phyloP scores from a whole-genome alignment of 2,329 filamentous ascomycete species.

The Diaporthe sp. region DNA sequence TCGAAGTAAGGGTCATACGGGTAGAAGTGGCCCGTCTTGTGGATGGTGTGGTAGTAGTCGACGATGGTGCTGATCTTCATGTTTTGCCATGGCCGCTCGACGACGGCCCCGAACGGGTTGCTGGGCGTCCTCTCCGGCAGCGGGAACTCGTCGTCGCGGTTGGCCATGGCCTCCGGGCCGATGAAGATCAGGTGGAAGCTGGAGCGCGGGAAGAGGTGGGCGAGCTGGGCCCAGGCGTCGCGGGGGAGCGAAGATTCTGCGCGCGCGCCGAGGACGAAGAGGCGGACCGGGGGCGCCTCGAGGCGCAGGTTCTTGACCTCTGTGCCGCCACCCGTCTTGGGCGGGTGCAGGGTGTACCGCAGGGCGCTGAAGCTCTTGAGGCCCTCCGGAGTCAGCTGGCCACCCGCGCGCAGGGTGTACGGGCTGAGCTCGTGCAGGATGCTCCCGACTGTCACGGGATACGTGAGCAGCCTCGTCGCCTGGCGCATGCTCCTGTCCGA shows the following conservation, averaged over 20 bases:
- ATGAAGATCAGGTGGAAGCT: constrained; percentile 94
- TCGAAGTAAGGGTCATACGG: constrained; percentile 99
- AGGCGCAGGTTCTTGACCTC: constrained; percentile 85
- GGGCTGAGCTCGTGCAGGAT: constrained; percentile 95
- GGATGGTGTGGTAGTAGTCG: constrained; percentile 97
- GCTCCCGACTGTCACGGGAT: constrained; percentile 92
- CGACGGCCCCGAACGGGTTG: constrained; percentile 94
- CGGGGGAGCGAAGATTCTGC: constrained; percentile 97
- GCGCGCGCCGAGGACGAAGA: constrained; percentile 94
- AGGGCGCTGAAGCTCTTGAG: constrained; percentile 94
- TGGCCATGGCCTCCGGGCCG: constrained; percentile 95
- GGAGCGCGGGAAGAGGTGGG: constrained; percentile 95
- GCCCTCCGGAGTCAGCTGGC: constrained; percentile 87
- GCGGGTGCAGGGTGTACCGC: constrained; percentile 93
- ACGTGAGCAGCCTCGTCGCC: constrained; percentile 92
- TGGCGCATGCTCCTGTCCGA: constrained; percentile 92
- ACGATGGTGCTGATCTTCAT: constrained; percentile 99
- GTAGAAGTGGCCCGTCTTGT: constrained; percentile 89
- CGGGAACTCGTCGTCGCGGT: constrained; percentile 93
- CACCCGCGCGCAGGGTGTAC: constrained; percentile 82
- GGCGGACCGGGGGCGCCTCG: constrained; percentile 87
- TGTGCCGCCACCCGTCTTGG: constrained; percentile 80
- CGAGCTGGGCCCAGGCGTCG: constrained; percentile 92
- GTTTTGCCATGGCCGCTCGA: constrained; percentile 88
- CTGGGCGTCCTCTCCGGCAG: constrained; percentile 85